phyloP scores from a whole-genome alignment of 345 rosid genomes.

The Corchorus olitorius region DNA sequence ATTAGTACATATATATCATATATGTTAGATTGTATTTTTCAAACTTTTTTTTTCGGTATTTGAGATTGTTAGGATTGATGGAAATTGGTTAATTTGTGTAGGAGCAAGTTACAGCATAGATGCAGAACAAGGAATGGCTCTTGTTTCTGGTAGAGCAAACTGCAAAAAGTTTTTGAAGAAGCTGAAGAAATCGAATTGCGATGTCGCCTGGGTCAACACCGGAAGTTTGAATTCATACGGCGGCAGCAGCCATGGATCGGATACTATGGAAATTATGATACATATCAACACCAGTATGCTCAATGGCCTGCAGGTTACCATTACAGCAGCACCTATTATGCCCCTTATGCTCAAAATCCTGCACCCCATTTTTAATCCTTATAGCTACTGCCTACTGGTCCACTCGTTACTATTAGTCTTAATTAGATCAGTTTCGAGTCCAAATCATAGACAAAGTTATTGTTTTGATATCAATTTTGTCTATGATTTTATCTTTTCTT shows the following conservation, averaged over 20 bases:
- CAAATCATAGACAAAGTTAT: background rate
- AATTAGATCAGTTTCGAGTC: background rate
- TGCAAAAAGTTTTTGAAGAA: background rate
- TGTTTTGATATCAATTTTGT: background rate
- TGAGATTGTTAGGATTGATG: no score
- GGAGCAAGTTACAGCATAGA: slow-evolving; percentile 12
- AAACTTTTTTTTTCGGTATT: background rate
- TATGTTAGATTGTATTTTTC: no score
- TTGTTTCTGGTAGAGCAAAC: background rate
- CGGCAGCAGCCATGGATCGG: no score
- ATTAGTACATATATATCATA: no score
- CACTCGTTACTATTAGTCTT: slow-evolving; percentile 3
- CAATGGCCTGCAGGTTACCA: background rate
- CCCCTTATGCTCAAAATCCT: background rate
- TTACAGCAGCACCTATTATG: background rate
- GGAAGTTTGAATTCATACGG: background rate
- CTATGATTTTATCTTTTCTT: background rate
- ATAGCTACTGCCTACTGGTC: background rate
- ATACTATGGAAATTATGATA: background rate
- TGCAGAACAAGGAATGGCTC: slow-evolving; percentile 1
- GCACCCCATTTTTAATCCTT: slow-evolving; percentile 9
- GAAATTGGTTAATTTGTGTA: background rate
- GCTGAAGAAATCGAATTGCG: background rate
- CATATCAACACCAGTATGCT: background rate
- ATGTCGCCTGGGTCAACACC: slow-evolving; percentile 1